Conservation (phyloP, 2,329 filamentous ascomycete genomes). For the Exophiala oligosperma region DNA sequence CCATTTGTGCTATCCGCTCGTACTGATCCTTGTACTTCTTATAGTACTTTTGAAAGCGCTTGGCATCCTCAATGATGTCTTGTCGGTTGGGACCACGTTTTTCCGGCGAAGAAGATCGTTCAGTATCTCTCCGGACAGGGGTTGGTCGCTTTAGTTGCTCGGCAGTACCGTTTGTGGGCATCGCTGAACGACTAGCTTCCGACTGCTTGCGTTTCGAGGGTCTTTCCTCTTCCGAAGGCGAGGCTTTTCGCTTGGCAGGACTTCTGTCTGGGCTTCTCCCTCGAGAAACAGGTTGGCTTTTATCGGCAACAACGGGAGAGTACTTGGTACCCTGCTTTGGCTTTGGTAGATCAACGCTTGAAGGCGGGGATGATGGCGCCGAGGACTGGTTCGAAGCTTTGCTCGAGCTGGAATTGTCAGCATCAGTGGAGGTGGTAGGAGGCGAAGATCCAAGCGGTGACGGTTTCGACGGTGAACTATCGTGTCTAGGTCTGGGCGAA, state of each 20-base stretch:
- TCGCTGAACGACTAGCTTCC: slow-evolving; percentile 31
- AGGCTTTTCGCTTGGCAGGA: slow-evolving; percentile 43
- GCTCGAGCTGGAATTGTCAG: slow-evolving; percentile 46
- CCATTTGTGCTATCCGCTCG: slow-evolving; percentile 42
- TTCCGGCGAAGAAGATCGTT: slow-evolving; percentile 29
- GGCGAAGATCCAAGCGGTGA: slow-evolving; percentile 63
- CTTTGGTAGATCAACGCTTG: slow-evolving; percentile 24
- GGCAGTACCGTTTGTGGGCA: slow-evolving; percentile 3
- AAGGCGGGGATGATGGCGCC: slow-evolving; percentile 48
- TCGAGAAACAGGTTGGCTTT: slow-evolving; percentile 15
- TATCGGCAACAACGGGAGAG: slow-evolving; percentile 30
- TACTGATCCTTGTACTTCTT: slow-evolving; percentile 59
- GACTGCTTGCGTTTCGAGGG: slow-evolving; percentile 33
- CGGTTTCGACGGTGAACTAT: slow-evolving; percentile 60
- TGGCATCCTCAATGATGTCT: slow-evolving; percentile 35
- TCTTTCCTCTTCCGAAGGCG: slow-evolving; percentile 31
- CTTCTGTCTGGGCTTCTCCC: slow-evolving; percentile 35
- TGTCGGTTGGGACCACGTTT: slow-evolving; percentile 43
- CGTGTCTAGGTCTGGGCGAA: slow-evolving; percentile 38
- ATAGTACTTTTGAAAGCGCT: slow-evolving; percentile 59
- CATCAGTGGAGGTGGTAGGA: slow-evolving; percentile 61
- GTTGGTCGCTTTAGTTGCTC: slow-evolving; percentile 12
- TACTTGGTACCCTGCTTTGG: slow-evolving; percentile 34
- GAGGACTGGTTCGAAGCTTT: slow-evolving; percentile 42
- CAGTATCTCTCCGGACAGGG: slow-evolving; percentile 18